Base-by-base conservation (phyloP, 768 basidiomycete genomes). In the Phlegmacium glaucopus region DNA sequence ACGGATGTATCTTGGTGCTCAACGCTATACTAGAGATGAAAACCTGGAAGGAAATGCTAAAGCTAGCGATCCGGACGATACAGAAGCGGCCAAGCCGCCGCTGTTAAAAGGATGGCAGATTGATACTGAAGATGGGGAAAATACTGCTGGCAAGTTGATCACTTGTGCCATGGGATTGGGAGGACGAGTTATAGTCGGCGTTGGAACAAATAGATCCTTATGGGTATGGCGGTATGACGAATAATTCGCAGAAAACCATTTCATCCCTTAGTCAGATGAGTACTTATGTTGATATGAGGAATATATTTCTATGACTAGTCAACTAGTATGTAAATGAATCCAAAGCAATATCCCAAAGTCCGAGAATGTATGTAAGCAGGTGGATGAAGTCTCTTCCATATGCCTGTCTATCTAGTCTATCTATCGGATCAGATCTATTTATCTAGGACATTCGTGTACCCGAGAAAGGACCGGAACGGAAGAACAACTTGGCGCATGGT, bases 91-190 rank as follows among this genome's bases (percentile, higher is more conserved):
- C 29, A 49, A 53, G 36, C 49, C 49, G 9, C 58, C 60, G 22
- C 35, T 6, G 12, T 37, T 62, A 17, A 44, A 53, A 4, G 58
- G 58, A 26, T 60, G 63, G 61, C 48, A 48, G 28, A 42, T 71
- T 15, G 39, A 45, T 32, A 46, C 58, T 9, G 40, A 47, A 9
- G 42, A 48, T 13, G 44, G 16, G 15, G 45, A 10, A 12, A 48
- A 47, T 22, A 46, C 47, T 40, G 53, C 39, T 15, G 56, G 56
- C 28, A 58, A 49, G 38, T 52, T 82, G 7, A 65, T 70, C 51
- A 67, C 65, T 34, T 72, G 73, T 49, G 66, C 65, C 7, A 68
- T 80, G 57, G 68, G 74, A 0, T 62, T 68, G 53, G 68, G 67
- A 35, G 80, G 79, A 5, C 59, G 59, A 30, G 51, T 67, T 11